phyloP scores from a whole-genome alignment of 495 filamentous ascomycete genomes.

The Neurospora pannonica region DNA sequence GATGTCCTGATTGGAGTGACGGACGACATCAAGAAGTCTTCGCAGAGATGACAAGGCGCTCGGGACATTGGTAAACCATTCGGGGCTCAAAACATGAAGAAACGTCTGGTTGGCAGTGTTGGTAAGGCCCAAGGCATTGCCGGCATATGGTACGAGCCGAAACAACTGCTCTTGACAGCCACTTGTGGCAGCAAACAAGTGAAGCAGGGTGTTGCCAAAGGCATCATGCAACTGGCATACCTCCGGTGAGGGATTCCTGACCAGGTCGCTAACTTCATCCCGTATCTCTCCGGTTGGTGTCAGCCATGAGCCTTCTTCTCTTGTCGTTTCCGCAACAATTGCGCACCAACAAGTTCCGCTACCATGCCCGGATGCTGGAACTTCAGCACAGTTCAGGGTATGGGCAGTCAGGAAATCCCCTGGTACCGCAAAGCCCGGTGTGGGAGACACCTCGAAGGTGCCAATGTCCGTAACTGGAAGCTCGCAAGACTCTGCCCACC shows the following conservation, averaged over 20 bases:
- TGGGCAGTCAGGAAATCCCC: slow-evolving; percentile 31
- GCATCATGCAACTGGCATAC: slow-evolving; percentile 17
- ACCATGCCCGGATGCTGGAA: slow-evolving; percentile 23
- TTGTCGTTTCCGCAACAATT: slow-evolving; percentile 18
- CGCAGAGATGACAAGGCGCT: slow-evolving; percentile 8
- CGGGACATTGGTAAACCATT: slow-evolving; percentile 24
- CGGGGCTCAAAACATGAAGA: slow-evolving; percentile 33
- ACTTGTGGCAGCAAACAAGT: slow-evolving; percentile 27
- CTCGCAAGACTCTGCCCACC: slow-evolving; percentile 3
- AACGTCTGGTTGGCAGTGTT: slow-evolving; percentile 41
- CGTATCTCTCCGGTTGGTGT: slow-evolving; percentile 12
- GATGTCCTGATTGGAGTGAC: slow-evolving; percentile 16
- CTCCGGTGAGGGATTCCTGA: slow-evolving; percentile 11
- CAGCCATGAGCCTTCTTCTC: slow-evolving; percentile 13
- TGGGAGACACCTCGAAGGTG: slow-evolving; percentile 15
- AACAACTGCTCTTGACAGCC: slow-evolving; percentile 21
- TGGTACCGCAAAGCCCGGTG: slow-evolving; percentile 21
- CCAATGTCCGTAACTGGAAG: not conserved
- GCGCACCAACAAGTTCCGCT: slow-evolving; percentile 30
- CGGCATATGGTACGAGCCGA: slow-evolving; percentile 14
- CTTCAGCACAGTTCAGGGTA: slow-evolving; percentile 16
- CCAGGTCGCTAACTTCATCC: slow-evolving; percentile 8
- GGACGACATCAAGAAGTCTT: slow-evolving; percentile 20
- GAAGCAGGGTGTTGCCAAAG: slow-evolving; percentile 38
- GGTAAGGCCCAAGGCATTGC: slow-evolving; percentile 2